Evolutionary conservation across 2,329 filamentous ascomycete species (phyloP).

Genomic region (Camptophora hylomeconis): DNA sequence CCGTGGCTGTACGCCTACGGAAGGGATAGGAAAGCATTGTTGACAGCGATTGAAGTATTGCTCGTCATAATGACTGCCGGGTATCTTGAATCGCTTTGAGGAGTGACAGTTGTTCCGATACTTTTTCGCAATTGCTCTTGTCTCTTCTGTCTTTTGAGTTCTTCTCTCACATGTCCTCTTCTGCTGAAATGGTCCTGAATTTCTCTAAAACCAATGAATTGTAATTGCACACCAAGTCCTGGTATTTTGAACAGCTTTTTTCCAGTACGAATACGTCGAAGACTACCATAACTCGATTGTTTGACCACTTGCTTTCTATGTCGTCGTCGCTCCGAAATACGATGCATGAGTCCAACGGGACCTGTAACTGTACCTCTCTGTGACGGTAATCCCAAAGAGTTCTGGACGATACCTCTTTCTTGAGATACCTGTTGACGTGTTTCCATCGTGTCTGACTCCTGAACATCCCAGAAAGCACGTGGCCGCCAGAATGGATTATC

Average conservation of each 20-base stretch:
- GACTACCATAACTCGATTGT: slow-evolving; percentile 21
- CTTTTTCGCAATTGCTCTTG: slow-evolving; percentile 40
- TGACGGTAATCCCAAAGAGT: slow-evolving; percentile 43
- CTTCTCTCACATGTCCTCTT: slow-evolving; percentile 28
- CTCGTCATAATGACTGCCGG: no score
- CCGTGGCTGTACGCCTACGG: no score
- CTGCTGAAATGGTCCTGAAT: slow-evolving; percentile 36
- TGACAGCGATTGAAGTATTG: no score
- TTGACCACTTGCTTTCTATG: slow-evolving; percentile 16
- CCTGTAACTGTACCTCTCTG: slow-evolving; percentile 30
- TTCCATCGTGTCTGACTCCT: slow-evolving; percentile 28
- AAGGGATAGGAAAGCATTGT: neutral
- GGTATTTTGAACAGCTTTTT: slow-evolving; percentile 16
- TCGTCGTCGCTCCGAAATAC: slow-evolving; percentile 21
- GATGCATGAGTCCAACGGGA: slow-evolving; percentile 24
- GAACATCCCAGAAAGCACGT: slow-evolving; percentile 49
- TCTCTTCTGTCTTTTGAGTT: slow-evolving; percentile 37
- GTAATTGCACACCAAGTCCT: slow-evolving; percentile 31
- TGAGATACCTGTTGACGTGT: slow-evolving; percentile 23
- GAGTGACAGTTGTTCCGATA: slow-evolving; percentile 34
- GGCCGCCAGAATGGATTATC: slow-evolving; percentile 52
- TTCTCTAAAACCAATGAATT: slow-evolving; percentile 37
- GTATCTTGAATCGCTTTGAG: slow-evolving; percentile 22
- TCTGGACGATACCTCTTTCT: slow-evolving; percentile 37
- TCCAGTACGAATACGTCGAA: slow-evolving; percentile 12